These are phyloP conservation scores for Russula brevipes DNA, from an alignment of 768 basidiomycete species.

Conservation along the genomic window DNA sequence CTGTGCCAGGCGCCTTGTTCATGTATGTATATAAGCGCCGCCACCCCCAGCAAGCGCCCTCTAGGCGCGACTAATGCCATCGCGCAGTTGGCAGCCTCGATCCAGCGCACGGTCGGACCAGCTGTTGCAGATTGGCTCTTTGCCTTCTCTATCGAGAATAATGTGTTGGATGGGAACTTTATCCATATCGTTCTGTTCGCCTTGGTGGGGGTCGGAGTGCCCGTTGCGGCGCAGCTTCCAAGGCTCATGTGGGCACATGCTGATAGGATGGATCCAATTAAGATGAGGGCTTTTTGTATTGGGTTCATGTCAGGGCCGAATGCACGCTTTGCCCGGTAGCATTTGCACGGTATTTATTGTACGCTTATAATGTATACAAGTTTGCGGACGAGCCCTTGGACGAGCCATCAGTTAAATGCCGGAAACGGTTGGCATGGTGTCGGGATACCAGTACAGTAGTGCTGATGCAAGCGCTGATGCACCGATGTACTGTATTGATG, in stretches of 20 bases:
- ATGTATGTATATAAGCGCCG: constrained; percentile 55
- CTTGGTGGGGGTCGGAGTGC: neutral
- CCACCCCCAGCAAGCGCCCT: constrained; percentile 57
- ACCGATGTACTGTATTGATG: too few species aligned
- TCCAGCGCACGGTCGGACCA: constrained; percentile 46
- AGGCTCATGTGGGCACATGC: neutral
- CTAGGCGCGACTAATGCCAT: constrained; percentile 64
- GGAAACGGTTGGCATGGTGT: too few species aligned
- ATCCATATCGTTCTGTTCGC: neutral
- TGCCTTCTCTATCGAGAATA: constrained; percentile 48
- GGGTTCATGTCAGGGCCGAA: too few species aligned
- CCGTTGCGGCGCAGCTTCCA: neutral
- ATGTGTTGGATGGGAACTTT: constrained; percentile 44
- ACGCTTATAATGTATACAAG: too few species aligned
- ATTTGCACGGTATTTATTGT: too few species aligned
- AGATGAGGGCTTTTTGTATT: too few species aligned
- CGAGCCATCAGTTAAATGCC: too few species aligned
- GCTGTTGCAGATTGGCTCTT: constrained; percentile 57
- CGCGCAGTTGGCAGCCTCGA: constrained; percentile 35
- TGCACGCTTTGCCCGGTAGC: too few species aligned
- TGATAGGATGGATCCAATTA: too few species aligned
- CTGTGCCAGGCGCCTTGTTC: constrained; percentile 53
- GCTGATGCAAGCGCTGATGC: too few species aligned
- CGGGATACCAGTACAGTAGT: too few species aligned
- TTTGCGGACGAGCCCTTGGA: too few species aligned